Base-by-base conservation (phyloP, 768 basidiomycete genomes). In the Postia placenta region DNA sequence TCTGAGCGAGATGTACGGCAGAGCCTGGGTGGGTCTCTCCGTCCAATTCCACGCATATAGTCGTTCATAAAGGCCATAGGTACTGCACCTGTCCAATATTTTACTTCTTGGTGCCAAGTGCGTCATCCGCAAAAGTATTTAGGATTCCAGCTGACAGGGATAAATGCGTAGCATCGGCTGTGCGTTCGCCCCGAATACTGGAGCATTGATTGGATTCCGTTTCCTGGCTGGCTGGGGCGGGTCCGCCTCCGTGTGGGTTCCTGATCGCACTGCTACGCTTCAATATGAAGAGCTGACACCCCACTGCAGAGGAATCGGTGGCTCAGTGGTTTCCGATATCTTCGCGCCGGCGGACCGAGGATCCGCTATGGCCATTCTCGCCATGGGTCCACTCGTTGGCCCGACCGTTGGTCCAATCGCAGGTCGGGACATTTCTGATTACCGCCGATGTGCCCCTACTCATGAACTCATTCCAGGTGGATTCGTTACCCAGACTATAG, bases 1-100 rank as follows among this genome's bases (percentile, higher is more conserved):
- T 1, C 52, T 75, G 24, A 86, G 84, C 1, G 86, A 87, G 63
- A 81, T 86, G 64, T 86, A 81, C 57, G 85, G 85, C 1, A 76
- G 86, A 23, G 73, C 67, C 58, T 85, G 83, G 83, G 83, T 84
- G 60, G 30, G 44, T 1, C 22, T 42, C 26, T 37, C 28, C 20
- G n/a, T n/a, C 33, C 20, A 37, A 11, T 11, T 33, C 12, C 22
- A 3, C 17, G 11, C n/a, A 33, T 22, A n/a, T 35, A 9, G 9
- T 35, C 33, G 33, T 9, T 35, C 11, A 35, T 22, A 36, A 23
- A 11, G 12, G n/a, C 26, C 26, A n/a, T 47, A 83, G 81, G 72
- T 87, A 22, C 67, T 87, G 35, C 83, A 89, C 57, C 72, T 85
- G 19, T 68, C 70, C 14, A 87, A 85, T 51, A 27, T 87, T 4